A percentile compares a stretch with the other conserved stretches of the same genome.
Evolutionary conservation across 2,329 filamentous ascomycete genomes (phyloP).

Genomic region (Remersonia thermophila): DNA sequence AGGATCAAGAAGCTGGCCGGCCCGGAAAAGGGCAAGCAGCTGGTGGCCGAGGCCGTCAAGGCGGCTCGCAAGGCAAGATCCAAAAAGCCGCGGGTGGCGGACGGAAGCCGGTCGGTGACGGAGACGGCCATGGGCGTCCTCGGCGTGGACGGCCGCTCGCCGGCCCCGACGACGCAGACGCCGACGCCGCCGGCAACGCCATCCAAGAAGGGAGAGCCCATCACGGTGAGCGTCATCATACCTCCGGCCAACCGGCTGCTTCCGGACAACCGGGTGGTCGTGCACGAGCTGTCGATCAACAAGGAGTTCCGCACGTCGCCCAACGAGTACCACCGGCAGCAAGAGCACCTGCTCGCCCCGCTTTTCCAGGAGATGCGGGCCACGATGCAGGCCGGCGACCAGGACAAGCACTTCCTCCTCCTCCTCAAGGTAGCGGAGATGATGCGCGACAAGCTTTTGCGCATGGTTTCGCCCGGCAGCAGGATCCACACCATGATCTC

Average conservation of each 20-base stretch:
- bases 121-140: conserved; percentile 29
- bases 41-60: conserved; percentile 63
- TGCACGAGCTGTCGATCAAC: conserved; percentile 71
- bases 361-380: conserved; percentile 46
- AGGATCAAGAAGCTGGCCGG: conserved; percentile 70
- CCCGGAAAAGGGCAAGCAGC: conserved; percentile 53
- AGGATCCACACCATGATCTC: conserved; percentile 63
- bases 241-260: conserved; percentile 35
- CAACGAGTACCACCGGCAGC: conserved; percentile 46
- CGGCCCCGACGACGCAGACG: conserved; percentile 32
- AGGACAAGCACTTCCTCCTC: conserved; percentile 53
- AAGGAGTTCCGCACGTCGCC: conserved; percentile 62
- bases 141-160: conserved; percentile 24
- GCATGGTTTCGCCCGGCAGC: conserved; percentile 57
- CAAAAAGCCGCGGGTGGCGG: conserved; percentile 56
- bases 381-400: conserved; percentile 54
- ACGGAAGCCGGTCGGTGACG: conserved; percentile 35
- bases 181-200: conserved; percentile 43
- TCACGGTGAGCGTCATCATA: conserved; percentile 15
- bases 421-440: conserved; percentile 59
- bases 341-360: conserved; percentile 34
- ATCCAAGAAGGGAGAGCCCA: conserved; percentile 25
- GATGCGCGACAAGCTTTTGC: conserved; percentile 59
- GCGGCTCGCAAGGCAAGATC: conserved; percentile 55
- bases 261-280: conserved; percentile 61